Evolutionary conservation across 2,329 filamentous ascomycete genomes (phyloP).

Genomic region (Fusarium verticillioides): DNA sequence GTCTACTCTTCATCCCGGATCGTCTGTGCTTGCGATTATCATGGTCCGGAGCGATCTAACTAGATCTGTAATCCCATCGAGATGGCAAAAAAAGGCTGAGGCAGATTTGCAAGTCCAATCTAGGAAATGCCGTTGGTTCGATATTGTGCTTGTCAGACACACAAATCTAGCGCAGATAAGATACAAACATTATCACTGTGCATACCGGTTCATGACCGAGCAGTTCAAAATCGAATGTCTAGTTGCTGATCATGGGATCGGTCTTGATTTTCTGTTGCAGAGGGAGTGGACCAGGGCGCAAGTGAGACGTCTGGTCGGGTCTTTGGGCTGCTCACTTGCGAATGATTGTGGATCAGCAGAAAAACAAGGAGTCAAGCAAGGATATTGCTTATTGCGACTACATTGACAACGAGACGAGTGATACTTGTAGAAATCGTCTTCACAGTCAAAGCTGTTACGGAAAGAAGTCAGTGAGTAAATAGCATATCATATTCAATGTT

Average conservation of each 20-base stretch:
- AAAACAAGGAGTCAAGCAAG: slow-evolving; percentile 9
- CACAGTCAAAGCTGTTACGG: neutral
- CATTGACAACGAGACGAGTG: slow-evolving; percentile 9
- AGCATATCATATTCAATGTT: neutral
- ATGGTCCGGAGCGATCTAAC: slow-evolving; percentile 19
- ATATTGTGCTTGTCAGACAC: slow-evolving; percentile 27
- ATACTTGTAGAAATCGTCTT: neutral
- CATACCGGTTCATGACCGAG: slow-evolving; percentile 21
- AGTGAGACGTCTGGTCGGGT: slow-evolving; percentile 23
- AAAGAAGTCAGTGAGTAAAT: neutral
- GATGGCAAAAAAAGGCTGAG: slow-evolving; percentile 18
- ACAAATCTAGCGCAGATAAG: slow-evolving; percentile 1
- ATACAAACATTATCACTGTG: slow-evolving; percentile 11
- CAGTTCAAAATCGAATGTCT: slow-evolving; percentile 19
- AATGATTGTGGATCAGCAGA: slow-evolving; percentile 32
- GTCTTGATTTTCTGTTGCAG: slow-evolving; percentile 17
- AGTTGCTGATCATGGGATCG: slow-evolving; percentile 35
- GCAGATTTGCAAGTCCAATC: neutral
- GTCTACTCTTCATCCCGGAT: slow-evolving; percentile 10
- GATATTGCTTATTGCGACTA: slow-evolving; percentile 29
- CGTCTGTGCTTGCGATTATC: slow-evolving; percentile 25
- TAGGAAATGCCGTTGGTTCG: slow-evolving; percentile 24
- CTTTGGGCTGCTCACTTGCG: slow-evolving; percentile 17
- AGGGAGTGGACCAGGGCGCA: slow-evolving; percentile 16
- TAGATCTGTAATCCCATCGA: slow-evolving; percentile 33